Evolutionary conservation across 441 rosid genomes (phyloP).

Genomic region (Mallotus japonicus): DNA sequence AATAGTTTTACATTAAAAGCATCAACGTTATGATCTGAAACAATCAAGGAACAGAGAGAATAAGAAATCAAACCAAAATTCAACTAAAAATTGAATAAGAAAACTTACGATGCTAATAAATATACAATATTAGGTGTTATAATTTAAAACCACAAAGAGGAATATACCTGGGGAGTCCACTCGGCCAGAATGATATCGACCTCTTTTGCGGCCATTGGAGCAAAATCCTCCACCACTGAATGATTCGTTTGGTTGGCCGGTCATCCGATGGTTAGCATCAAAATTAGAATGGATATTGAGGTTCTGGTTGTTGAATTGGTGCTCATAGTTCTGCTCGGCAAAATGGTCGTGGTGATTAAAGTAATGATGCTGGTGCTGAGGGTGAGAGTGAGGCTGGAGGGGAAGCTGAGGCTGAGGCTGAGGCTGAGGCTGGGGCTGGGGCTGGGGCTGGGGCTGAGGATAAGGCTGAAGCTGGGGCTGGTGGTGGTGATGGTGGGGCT

Average conservation of each 20-base stretch:
- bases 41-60: not conserved
- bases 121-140: too few relatives aligned
- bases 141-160: too few relatives aligned
- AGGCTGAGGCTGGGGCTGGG: conserved; percentile 3
- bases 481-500: not conserved
- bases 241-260: conserved; percentile 33
- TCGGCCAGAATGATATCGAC: conserved; percentile 31
- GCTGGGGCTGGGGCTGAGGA: conserved; percentile 6
- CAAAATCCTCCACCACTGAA: conserved; percentile 31
- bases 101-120: too few relatives aligned
- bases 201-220: conserved; percentile 46
- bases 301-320: conserved; percentile 13
- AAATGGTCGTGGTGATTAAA: conserved; percentile 9
- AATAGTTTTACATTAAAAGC: conserved; percentile 57
- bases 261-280: conserved; percentile 19
- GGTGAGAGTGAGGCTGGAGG: not conserved
- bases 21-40: conserved; percentile 49
- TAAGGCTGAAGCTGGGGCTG: not conserved
- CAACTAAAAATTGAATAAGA: too few relatives aligned
- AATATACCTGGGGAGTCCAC: conserved; percentile 19
- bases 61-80: not conserved
- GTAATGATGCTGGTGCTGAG: not conserved
- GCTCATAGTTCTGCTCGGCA: conserved; percentile 6
- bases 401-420: not conserved
- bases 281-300: not conserved